Conservation (phyloP, 768 basidiomycete species). For the Strobilomyces echinocephalus region DNA sequence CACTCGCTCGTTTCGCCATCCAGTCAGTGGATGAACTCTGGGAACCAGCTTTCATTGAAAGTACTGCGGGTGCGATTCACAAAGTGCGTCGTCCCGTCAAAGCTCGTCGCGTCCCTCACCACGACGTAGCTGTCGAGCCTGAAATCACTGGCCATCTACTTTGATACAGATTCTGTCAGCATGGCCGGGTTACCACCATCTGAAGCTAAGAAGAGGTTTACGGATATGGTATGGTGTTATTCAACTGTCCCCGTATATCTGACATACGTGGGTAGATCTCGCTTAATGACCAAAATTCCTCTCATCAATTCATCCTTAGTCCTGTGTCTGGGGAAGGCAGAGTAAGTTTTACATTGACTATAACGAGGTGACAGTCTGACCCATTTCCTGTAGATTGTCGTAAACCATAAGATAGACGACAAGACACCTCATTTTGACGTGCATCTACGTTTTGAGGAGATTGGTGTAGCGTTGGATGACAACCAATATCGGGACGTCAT, state of each 20-base stretch:
- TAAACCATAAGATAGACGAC: constrained; percentile 74
- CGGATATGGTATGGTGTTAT: constrained; percentile 51
- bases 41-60: constrained; percentile 90
- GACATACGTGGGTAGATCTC: constrained; percentile 41
- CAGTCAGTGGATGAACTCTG: constrained; percentile 85
- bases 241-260: constrained; percentile 2
- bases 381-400: constrained; percentile 50
- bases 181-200: constrained; percentile 61
- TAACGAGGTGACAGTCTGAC: constrained; percentile 1
- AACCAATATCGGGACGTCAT: constrained; percentile 93
- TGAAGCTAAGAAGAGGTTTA: constrained; percentile 72
- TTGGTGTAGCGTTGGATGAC: constrained; percentile 86
- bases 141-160: constrained; percentile 85
- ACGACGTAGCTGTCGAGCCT: constrained; percentile 69
- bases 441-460: constrained; percentile 85
- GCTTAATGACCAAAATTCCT: constrained; percentile 36
- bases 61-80: constrained; percentile 79
- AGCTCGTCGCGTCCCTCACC: constrained; percentile 3
- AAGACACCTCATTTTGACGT: constrained; percentile 83
- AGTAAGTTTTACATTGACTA: constrained; percentile 38
- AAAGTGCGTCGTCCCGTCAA: constrained; percentile 49
- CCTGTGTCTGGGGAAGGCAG: constrained; percentile 95
- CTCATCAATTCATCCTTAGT: constrained; percentile 90
- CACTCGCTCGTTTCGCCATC: constrained; percentile 82
- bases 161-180: constrained; percentile 85